These are phyloP conservation scores for Neurospora sp. DNA, from an alignment of 495 filamentous ascomycete species.

Conservation along the genomic window DNA sequence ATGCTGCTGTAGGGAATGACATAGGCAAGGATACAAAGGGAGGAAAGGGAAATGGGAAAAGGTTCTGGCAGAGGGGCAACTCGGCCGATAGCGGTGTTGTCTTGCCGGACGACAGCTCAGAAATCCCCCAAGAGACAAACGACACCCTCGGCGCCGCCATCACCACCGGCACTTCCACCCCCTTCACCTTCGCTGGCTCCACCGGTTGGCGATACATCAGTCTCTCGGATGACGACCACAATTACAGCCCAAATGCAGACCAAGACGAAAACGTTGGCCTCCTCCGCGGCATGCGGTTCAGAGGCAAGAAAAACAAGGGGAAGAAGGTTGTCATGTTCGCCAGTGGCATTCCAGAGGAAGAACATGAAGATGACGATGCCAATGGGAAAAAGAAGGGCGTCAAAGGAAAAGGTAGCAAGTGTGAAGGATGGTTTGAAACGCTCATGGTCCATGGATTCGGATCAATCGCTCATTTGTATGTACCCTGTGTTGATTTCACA, in stretches of 20 bases:
- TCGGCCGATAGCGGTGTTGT: background rate
- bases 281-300: background rate
- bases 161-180: background rate
- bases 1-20: background rate
- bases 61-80: background rate
- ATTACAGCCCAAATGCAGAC: background rate
- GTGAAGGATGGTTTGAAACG: background rate
- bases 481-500: background rate
- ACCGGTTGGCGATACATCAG: background rate
- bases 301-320: background rate
- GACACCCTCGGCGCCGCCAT: background rate
- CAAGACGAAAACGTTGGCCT: background rate
- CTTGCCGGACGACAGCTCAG: background rate
- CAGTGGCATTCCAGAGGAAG: background rate
- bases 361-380: background rate
- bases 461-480: background rate
- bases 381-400: background rate
- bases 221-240: background rate
- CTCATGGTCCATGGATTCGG: background rate
- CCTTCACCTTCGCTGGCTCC: background rate
- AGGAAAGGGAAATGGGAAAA: background rate
- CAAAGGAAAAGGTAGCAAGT: background rate
- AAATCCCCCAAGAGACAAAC: background rate
- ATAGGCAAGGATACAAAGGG: background rate
- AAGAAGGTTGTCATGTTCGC: background rate